phyloP scores from a whole-genome alignment of 2,329 filamentous ascomycete genomes.

The Colletotrichum horii region DNA sequence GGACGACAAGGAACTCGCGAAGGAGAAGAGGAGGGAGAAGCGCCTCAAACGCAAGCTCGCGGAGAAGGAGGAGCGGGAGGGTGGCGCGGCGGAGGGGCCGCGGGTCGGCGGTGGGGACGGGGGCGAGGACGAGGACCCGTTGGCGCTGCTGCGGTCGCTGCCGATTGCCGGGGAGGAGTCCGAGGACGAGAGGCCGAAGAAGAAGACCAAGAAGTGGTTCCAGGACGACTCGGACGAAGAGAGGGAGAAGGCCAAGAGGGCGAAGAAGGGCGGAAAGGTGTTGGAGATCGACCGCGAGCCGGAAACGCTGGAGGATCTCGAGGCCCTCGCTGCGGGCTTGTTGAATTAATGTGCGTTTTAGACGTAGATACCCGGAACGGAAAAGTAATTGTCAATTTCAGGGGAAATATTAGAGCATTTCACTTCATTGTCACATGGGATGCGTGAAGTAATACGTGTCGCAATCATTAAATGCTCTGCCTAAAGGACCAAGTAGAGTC shows the following conservation, averaged over 20 bases:
- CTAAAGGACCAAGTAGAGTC: constrained; percentile 5
- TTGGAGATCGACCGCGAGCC: constrained; percentile 71
- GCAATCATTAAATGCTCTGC: constrained; percentile 3
- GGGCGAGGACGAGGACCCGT: constrained; percentile 55
- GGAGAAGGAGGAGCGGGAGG: constrained; percentile 59
- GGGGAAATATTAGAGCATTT: not conserved
- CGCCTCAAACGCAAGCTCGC: constrained; percentile 74
- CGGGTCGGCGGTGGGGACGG: constrained; percentile 32
- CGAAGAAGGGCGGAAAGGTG: constrained; percentile 57
- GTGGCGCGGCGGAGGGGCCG: constrained; percentile 17
- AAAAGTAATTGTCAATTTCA: constrained; percentile 2
- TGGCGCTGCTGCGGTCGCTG: constrained; percentile 63
- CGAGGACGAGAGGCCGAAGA: constrained; percentile 40
- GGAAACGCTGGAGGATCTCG: constrained; percentile 80
- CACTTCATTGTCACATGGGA: not conserved
- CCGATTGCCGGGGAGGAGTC: constrained; percentile 49
- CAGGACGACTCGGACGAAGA: constrained; percentile 63
- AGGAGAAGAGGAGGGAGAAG: constrained; percentile 81
- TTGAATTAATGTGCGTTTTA: constrained; percentile 40
- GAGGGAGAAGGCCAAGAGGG: constrained; percentile 41
- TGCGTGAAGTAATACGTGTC: not conserved
- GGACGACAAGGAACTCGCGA: constrained; percentile 81
- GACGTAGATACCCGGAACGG: constrained; percentile 31
- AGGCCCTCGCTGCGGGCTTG: constrained; percentile 76
- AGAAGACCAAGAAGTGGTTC: constrained; percentile 82